phyloP scores from a whole-genome alignment of 2,329 filamentous ascomycete species.

The Thielaviopsis cerberus region DNA sequence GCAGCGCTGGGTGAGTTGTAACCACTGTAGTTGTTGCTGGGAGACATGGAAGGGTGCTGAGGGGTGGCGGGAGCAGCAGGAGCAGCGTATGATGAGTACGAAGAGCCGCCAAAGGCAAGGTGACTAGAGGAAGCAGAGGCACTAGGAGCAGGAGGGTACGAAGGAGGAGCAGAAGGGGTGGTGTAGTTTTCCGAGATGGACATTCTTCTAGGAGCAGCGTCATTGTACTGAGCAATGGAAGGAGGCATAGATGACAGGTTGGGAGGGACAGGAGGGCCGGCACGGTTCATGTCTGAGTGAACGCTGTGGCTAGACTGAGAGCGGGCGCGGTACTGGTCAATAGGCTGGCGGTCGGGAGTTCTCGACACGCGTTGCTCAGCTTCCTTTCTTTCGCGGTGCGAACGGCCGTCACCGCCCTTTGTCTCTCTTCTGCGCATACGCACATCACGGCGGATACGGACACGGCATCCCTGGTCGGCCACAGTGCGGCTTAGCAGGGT shows the following conservation, averaged over 20 bases:
- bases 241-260: background rate
- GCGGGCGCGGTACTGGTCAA: conserved; percentile 27
- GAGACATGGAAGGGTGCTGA: conserved; percentile 19
- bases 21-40: conserved; percentile 12
- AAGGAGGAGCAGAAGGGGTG: background rate
- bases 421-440: conserved; percentile 71
- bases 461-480: conserved; percentile 89
- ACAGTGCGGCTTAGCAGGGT: conserved; percentile 77
- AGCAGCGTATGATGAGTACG: background rate
- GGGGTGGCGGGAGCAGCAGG: background rate
- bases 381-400: conserved; percentile 39
- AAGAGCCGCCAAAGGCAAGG: background rate
- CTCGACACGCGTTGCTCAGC: conserved; percentile 29
- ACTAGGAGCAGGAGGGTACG: background rate
- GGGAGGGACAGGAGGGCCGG: background rate
- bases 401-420: conserved; percentile 32
- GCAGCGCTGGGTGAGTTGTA: background rate
- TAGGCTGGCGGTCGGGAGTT: conserved; percentile 17
- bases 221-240: background rate
- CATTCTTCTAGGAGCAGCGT: background rate
- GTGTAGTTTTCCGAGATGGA: background rate
- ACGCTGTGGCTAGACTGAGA: conserved; percentile 42
- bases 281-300: conserved; percentile 13
- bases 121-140: background rate
- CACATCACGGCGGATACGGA: conserved; percentile 85